Base-by-base conservation (phyloP, 2,329 filamentous ascomycete genomes). In the Sporothrix protearum region DNA sequence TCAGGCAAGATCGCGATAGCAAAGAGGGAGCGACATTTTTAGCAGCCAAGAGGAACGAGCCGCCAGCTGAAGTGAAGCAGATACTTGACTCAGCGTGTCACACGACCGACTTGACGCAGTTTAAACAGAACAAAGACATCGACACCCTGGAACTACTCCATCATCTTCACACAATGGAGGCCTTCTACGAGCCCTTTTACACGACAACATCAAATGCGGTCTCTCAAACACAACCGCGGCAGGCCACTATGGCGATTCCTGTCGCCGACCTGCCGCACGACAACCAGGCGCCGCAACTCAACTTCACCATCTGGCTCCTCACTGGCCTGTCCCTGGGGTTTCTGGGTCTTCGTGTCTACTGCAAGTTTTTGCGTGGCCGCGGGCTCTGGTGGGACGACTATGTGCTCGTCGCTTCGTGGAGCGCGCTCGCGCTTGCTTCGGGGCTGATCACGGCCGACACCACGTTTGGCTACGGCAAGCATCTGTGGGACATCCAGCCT, bases 331-430 rank as follows among this genome's bases (percentile, higher is more conserved):
- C 75, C 1, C 57, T 71, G 14, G 42, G 72, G 4, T 78, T 78
- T 51, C 70, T 78, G 8, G 70, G 73, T 3, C 71, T 78, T 47
- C 75, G 77, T 0, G 51, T 78, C 6, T 78, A 78, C 69, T 78
- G 77, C 76, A 78, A 78, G 68, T 73, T 75, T 19, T 42, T 76
- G 28, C 73, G 76, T 14, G 73, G 75, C 36, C 74, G 76, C 1
- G 74, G 76, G 1, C 59, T 78, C 9, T 78, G 77, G 77, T 78
- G 77, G 77, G 77, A 78, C 36, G 77, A 78, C 55, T 72, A 76
- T 33, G 68, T 78, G 0, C 53, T 78, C 19, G 75, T 77, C 1
- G 53, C 59, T 2, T 75, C 77, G 9, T 78, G 77, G 77, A 76
- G 77, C 47, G 57, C 71, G 66, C 70, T 76, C 42, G 71, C 69